phyloP scores from a whole-genome alignment of 257 asterid genomes.

The Lantana camara region DNA sequence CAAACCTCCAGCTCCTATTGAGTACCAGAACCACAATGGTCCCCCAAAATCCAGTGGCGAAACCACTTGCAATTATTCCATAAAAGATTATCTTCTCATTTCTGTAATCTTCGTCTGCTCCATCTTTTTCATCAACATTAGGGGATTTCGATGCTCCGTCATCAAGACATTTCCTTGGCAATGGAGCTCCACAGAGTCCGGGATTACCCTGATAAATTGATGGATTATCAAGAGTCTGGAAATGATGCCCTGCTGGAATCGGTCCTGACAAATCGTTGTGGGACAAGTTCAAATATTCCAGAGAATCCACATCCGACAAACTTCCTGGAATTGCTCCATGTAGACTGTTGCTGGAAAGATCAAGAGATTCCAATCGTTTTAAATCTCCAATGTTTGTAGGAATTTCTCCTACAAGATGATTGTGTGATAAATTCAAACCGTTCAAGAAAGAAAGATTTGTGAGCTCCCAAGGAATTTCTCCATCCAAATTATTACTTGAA shows the following conservation, averaged over 20 bases:
- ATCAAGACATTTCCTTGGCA: neutral
- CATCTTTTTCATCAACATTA: neutral
- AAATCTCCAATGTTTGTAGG: neutral
- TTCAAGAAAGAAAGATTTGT: neutral
- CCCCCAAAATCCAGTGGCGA: slow-evolving; percentile 22
- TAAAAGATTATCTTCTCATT: neutral
- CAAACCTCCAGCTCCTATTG: neutral
- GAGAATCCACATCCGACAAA: slow-evolving; percentile 10
- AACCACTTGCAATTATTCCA: slow-evolving; percentile 5
- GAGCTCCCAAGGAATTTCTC: slow-evolving; percentile 11
- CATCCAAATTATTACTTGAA: slow-evolving; percentile 10
- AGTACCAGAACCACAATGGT: neutral
- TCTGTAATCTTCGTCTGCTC: neutral
- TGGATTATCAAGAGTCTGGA: slow-evolving; percentile 7
- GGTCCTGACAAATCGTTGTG: slow-evolving; percentile 31
- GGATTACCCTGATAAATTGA: slow-evolving; percentile 4
- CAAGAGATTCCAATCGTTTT: no score
- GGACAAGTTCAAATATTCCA: slow-evolving; percentile 27
- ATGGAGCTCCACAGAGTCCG: slow-evolving; percentile 18
- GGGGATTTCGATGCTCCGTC: neutral
- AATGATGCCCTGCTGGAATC: slow-evolving; percentile 25
- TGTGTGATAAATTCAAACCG: slow-evolving; percentile 1
- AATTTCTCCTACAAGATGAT: slow-evolving; percentile 17
- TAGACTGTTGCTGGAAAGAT: no score
- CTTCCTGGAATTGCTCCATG: neutral